phyloP scores from a whole-genome alignment of 2,329 filamentous ascomycete species.

The Alternaria sp. region DNA sequence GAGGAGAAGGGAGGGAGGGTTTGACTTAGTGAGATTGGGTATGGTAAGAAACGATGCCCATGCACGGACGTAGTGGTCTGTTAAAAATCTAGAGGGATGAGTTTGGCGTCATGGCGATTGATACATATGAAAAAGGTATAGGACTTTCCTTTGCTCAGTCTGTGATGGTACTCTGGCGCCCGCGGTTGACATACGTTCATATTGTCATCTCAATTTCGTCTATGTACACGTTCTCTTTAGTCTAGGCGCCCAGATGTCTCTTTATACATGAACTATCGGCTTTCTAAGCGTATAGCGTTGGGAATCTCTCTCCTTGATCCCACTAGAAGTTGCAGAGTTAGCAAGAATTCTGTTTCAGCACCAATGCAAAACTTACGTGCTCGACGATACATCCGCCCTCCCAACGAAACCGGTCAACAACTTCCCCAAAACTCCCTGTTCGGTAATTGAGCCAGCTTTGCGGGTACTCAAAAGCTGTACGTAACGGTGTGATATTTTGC shows the following conservation, averaged over 20 bases:
- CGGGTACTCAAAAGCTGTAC: slow-evolving; percentile 30
- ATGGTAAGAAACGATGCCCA: not conserved
- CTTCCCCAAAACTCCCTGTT: slow-evolving; percentile 27
- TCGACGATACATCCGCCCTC: slow-evolving; percentile 45
- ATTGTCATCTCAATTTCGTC: not conserved
- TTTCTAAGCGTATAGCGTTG: not conserved
- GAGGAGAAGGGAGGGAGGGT: not conserved
- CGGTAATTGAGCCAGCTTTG: slow-evolving; percentile 43
- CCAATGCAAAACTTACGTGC: slow-evolving; percentile 33
- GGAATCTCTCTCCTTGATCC: slow-evolving; percentile 39
- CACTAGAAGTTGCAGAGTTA: slow-evolving; percentile 25
- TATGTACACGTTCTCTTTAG: not conserved
- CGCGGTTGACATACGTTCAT: not conserved
- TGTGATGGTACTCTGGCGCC: not conserved
- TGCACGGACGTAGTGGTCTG: not conserved
- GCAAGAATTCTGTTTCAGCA: not conserved
- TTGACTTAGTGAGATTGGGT: not conserved
- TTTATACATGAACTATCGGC: not conserved
- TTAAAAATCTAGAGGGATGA: not conserved
- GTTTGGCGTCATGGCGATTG: not conserved
- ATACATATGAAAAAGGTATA: not conserved
- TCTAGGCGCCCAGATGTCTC: no score
- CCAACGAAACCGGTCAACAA: slow-evolving; percentile 44
- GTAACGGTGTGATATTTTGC: slow-evolving; percentile 34
- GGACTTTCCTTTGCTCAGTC: not conserved